These are phyloP conservation scores for Penicillium sclerotiorum DNA, from an alignment of 2,329 filamentous ascomycete species.

Conservation along the genomic window DNA sequence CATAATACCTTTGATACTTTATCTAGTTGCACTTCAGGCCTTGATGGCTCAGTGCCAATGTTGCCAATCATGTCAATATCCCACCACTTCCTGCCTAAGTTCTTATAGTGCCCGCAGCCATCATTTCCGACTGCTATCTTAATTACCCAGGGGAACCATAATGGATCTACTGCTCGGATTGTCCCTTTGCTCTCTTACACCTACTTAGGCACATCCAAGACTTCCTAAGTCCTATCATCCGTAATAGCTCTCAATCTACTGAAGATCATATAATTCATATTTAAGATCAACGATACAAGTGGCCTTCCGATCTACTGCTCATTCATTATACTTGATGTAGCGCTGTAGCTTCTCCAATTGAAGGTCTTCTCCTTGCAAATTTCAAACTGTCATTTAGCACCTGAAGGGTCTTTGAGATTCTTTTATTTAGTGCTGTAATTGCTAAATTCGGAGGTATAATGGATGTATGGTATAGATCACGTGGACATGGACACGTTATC, in stretches of 20 bases:
- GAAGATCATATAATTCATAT: slow-evolving; percentile 17
- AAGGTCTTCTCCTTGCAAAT: no score
- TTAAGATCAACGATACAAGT: neutral
- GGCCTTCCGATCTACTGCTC: no score
- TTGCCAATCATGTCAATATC: slow-evolving; percentile 17
- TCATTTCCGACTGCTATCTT: neutral
- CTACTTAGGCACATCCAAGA: slow-evolving; percentile 15
- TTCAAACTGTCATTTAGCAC: no score
- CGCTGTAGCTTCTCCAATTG: no score
- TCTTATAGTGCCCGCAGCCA: neutral
- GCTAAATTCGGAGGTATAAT: no score
- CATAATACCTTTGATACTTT: slow-evolving; percentile 26
- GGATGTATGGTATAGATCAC: slow-evolving; percentile 5
- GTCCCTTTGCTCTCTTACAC: slow-evolving; percentile 1
- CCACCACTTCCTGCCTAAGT: neutral
- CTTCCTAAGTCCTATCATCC: neutral
- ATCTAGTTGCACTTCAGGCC: slow-evolving; percentile 10
- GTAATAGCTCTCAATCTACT: slow-evolving; percentile 14
- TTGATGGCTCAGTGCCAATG: slow-evolving; percentile 16
- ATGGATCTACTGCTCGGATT: slow-evolving; percentile 10
- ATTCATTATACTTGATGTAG: no score
- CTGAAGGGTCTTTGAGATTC: neutral
- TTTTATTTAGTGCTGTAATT: no score
- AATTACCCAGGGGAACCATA: no score
- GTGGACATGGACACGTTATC: slow-evolving; percentile 16